phyloP scores from a whole-genome alignment of 306 rosid species.

The Morella rubra region DNA sequence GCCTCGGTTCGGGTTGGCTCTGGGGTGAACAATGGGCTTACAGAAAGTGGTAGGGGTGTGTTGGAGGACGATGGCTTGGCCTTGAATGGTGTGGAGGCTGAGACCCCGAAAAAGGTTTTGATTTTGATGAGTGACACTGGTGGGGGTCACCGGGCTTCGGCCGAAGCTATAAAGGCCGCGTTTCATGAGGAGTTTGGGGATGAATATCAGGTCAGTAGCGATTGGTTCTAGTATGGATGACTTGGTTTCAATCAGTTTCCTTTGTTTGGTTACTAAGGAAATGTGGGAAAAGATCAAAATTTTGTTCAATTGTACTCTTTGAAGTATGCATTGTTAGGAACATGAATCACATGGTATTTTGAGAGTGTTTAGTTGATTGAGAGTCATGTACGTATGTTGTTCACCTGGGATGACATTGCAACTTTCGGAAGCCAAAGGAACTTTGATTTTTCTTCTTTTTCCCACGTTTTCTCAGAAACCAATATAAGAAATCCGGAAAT shows the following conservation, averaged over 20 bases:
- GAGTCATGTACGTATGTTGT: conserved; percentile 2
- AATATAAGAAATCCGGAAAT: not conserved
- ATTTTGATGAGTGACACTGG: conserved; percentile 99
- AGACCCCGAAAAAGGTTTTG: conserved; percentile 62
- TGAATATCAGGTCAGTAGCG: conserved; percentile 66
- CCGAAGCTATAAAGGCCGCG: conserved; percentile 91
- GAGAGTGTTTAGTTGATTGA: not conserved
- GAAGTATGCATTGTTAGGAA: not conserved
- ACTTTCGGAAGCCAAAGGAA: not conserved
- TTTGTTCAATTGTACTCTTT: not conserved
- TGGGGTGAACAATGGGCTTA: conserved; percentile 35
- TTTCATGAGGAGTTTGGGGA: conserved; percentile 78
- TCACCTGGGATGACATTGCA: not conserved
- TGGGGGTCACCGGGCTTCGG: conserved; percentile 98
- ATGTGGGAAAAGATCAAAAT: not conserved
- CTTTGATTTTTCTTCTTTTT: not conserved
- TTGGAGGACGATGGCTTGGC: conserved; percentile 31
- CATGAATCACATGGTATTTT: conserved; percentile 6
- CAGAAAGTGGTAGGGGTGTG: conserved; percentile 35
- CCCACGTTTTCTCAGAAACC: not conserved
- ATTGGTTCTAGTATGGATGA: not conserved
- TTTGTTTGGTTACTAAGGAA: conserved; percentile 19
- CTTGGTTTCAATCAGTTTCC: not conserved
- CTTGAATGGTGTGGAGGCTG: conserved; percentile 38
- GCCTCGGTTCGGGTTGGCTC: conserved; percentile 56